Evolutionary conservation across 108 stramenopile genomes (phyloP).

Genomic region (Nitzschia inconspicua): DNA sequence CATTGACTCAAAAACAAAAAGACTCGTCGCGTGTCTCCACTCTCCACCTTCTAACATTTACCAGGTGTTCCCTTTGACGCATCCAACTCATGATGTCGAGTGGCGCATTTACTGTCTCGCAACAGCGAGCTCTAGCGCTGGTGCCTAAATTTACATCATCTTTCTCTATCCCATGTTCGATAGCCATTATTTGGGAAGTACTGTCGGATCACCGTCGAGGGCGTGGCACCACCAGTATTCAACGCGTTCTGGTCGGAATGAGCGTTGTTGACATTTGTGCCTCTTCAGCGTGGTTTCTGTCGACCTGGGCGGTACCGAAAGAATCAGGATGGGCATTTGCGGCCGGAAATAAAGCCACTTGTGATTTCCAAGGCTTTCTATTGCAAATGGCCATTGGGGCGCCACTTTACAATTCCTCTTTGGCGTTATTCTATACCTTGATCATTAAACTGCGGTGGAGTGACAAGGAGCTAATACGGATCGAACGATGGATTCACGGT

Average conservation of each 20-base stretch:
- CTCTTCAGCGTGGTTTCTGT: constrained; percentile 28
- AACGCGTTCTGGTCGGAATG: constrained; percentile 29
- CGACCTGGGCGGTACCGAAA: constrained; percentile 31
- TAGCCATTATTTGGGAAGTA: constrained; percentile 12
- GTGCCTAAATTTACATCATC: constrained; percentile 13
- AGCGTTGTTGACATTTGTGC: constrained; percentile 20
- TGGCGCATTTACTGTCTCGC: no score
- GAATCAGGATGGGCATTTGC: not conserved
- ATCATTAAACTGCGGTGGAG: constrained; percentile 38
- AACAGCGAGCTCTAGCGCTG: no score
- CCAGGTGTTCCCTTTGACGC: no score
- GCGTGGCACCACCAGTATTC: constrained; percentile 19
- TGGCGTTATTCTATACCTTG: constrained; percentile 43
- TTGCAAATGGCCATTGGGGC: constrained; percentile 43
- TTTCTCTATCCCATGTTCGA: constrained; percentile 10
- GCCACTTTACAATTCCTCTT: constrained; percentile 32
- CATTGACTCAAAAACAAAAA: no score
- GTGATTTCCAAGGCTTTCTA: constrained; percentile 51
- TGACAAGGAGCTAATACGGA: constrained; percentile 8
- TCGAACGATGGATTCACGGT: constrained; percentile 20
- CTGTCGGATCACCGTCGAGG: constrained; percentile 18
- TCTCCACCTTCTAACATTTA: no score
- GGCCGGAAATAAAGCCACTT: constrained; percentile 30
- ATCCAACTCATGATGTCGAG: no score
- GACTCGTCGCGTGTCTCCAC: no score